phyloP scores from a whole-genome alignment of 805 yeast species.

The Brettanomyces anomalus region DNA sequence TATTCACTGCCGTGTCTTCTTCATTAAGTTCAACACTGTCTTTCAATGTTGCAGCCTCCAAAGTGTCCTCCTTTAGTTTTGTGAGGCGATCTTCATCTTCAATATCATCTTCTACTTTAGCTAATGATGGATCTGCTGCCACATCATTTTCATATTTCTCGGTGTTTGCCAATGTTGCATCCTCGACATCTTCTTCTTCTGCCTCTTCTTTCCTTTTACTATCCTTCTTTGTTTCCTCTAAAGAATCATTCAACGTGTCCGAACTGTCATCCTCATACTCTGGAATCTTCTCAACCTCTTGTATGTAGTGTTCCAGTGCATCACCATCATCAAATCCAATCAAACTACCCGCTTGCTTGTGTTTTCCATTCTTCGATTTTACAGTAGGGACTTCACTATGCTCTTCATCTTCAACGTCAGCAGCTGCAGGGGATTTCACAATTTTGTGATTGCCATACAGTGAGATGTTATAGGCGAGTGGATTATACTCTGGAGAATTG shows the following conservation, averaged over 20 bases:
- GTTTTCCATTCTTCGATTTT: not conserved
- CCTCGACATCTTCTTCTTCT: not conserved
- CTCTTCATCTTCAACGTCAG: not conserved
- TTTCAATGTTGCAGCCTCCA: not conserved
- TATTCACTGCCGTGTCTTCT: not conserved
- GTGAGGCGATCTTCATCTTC: constrained; percentile 1
- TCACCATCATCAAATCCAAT: constrained; percentile 16
- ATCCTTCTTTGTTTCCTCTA: not conserved
- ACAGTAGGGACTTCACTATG: not conserved
- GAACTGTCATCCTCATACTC: constrained; percentile 8
- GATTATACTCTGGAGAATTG: constrained; percentile 8
- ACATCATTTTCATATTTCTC: constrained; percentile 2
- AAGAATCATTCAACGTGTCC: constrained; percentile 1
- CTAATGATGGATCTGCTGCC: constrained; percentile 3
- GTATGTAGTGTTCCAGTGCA: constrained; percentile 11
- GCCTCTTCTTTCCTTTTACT: not conserved
- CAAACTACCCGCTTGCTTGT: constrained; percentile 2
- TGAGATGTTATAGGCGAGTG: constrained; percentile 10
- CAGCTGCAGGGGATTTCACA: constrained; percentile 1
- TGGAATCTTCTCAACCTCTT: constrained; percentile 7
- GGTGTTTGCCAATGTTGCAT: not conserved
- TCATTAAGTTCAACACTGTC: not conserved
- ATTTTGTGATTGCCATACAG: constrained; percentile 5
- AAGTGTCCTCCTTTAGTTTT: not conserved
- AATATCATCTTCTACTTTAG: not conserved